phyloP scores from a whole-genome alignment of 2,329 filamentous ascomycete genomes.

The Furcasterigmium sp. region DNA sequence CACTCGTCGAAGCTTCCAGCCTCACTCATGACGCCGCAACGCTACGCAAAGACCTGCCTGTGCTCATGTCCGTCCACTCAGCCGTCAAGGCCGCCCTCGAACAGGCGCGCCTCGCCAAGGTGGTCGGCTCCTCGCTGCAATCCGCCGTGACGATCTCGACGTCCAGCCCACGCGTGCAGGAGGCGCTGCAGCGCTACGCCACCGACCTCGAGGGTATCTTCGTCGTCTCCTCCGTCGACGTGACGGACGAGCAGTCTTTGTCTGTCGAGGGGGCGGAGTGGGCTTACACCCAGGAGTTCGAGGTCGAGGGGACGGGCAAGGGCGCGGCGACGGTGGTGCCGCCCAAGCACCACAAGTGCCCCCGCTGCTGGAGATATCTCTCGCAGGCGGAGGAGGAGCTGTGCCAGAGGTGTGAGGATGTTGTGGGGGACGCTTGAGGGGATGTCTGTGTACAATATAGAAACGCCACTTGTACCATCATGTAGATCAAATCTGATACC shows the following conservation, averaged over 20 bases:
- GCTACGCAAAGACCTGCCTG: constrained; percentile 36
- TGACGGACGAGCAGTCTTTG: constrained; percentile 31
- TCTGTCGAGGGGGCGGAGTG: constrained; percentile 23
- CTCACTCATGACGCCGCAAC: constrained; percentile 30
- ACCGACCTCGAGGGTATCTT: constrained; percentile 60
- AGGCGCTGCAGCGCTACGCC: constrained; percentile 31
- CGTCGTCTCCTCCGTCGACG: constrained; percentile 60
- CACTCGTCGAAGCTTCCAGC: constrained; percentile 33
- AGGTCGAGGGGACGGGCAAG: constrained; percentile 25
- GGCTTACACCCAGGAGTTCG: constrained; percentile 37
- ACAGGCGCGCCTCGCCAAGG: constrained; percentile 62
- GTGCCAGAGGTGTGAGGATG: constrained; percentile 68
- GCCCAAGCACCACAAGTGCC: constrained; percentile 63
- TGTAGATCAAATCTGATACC: neutral
- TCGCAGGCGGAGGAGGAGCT: constrained; percentile 60
- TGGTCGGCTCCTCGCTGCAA: constrained; percentile 76
- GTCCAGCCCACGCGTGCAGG: constrained; percentile 26
- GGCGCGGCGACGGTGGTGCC: constrained; percentile 41
- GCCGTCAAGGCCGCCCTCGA: constrained; percentile 76
- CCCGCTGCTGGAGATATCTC: constrained; percentile 83
- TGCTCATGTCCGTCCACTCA: constrained; percentile 51
- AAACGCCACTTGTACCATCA: neutral
- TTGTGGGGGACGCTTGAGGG: constrained; percentile 34
- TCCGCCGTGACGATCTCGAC: constrained; percentile 59
- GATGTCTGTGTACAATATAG: neutral